A percentile compares a stretch with the other conserved stretches of the same genome.
phyloP scores from a whole-genome alignment of 768 basidiomycete genomes.

The Candolleomyces eurysporus region DNA sequence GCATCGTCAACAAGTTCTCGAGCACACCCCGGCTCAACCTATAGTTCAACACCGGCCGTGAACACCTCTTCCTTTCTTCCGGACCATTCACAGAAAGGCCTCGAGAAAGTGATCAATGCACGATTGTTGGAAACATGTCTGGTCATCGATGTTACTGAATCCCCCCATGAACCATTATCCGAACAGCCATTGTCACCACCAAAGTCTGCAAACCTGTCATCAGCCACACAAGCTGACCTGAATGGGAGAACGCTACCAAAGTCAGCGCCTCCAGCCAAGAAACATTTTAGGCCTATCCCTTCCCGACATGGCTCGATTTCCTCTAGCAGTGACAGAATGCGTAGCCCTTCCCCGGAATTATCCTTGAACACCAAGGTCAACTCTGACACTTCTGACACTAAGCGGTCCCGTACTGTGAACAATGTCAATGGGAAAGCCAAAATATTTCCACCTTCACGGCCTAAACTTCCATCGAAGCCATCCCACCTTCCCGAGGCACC shows the following conservation, averaged over 20 bases:
- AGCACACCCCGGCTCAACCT: slow-evolving; percentile 13
- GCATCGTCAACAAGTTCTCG: slow-evolving; percentile 43
- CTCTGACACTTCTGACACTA: neutral
- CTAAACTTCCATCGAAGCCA: neutral
- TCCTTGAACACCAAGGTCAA: neutral
- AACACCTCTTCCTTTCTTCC: slow-evolving; percentile 34
- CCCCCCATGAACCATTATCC: slow-evolving; percentile 16
- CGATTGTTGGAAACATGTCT: slow-evolving; percentile 80
- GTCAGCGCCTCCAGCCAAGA: slow-evolving; percentile 1
- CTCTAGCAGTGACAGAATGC: neutral
- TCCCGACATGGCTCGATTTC: slow-evolving; percentile 1
- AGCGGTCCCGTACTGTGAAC: neutral
- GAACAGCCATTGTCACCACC: slow-evolving; percentile 4
- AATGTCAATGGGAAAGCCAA: slow-evolving; percentile 2
- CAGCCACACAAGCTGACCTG: slow-evolving; percentile 1
- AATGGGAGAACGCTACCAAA: neutral
- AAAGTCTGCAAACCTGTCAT: slow-evolving; percentile 6
- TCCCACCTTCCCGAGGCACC: neutral
- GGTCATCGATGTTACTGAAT: slow-evolving; percentile 41
- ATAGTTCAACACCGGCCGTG: slow-evolving; percentile 12
- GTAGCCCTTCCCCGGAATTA: neutral
- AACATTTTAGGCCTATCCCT: neutral
- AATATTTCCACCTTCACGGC: neutral
- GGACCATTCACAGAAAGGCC: slow-evolving; percentile 62
- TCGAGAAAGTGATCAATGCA: slow-evolving; percentile 71